Evolutionary conservation across 2,329 filamentous ascomycete species (phyloP), one percentile per base, ranked within the genome.

Genomic region (Cercospora citrullina): DNA sequence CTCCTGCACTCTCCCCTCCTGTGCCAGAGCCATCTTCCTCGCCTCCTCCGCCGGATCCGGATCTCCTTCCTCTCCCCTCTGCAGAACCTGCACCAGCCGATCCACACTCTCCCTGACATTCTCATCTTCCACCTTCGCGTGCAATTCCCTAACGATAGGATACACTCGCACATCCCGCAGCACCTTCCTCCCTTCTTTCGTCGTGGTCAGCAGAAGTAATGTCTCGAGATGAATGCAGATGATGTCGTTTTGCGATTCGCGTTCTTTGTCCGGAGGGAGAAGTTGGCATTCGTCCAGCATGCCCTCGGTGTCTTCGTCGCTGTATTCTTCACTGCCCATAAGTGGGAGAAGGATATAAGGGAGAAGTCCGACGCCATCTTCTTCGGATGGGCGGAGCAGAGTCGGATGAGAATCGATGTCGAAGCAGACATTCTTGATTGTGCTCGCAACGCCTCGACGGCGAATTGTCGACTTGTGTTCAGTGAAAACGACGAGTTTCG

Each of bases 221-320:
- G 93, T 97, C 81, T 99, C 95, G 21, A 99, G 81, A 78, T 98
- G 94, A 2, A 92, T 95, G 77, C 91, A 87, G 64, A 97, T 85
- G 71, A 97, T 95, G 58, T 87, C 86, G 16, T 81, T 79, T 75
- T 97, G 92, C 3, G 85, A 79, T 71, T 99, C 95, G 48, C 94
- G 87, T 80, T 90, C 84, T 84, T 99, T 98, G 77, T 97, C 93
- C 0, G 93, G 91, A 0, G 93, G 91, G 10, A 98, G 84, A 0
- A 98, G 85, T 80, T 98, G 94, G 70, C 97, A 84, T 78, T 98
- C 95, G 0, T 93, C 89, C 10, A 96, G 84, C 93, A 99, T 96
- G 45, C 86, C 88, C 77, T 93, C 86, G 67, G 87, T 91, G 72
- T 99, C 95, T 57, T 97, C 93, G 39, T 94, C 91, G 18, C 90